Evolutionary conservation across 345 rosid genomes (phyloP).

Genomic region (Citrus australasica): DNA sequence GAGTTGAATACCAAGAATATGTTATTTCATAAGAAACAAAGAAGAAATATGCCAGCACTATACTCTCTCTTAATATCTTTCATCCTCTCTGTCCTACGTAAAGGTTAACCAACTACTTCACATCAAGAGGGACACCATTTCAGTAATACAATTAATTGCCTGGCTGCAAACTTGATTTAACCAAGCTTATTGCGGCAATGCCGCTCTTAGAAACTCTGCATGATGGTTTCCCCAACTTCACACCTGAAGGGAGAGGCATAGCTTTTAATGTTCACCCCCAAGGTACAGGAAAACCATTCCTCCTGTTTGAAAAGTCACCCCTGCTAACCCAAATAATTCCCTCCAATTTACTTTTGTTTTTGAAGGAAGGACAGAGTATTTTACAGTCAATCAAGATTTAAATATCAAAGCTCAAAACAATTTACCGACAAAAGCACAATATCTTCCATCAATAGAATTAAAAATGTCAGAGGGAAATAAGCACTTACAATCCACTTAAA

Average conservation of each 20-base stretch:
- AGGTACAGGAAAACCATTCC: not conserved
- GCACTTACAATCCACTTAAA: conserved; percentile 57
- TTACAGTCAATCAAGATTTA: not conserved
- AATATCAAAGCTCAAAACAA: not conserved
- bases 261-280: too few species aligned
- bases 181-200: not conserved
- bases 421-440: not conserved
- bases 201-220: not conserved
- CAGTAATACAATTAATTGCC: not conserved
- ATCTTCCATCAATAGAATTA: not conserved
- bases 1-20: not conserved
- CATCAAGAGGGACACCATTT: not conserved
- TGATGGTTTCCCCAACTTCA: not conserved
- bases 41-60: not conserved
- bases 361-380: not conserved
- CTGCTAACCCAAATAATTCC: not conserved
- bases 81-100: too few species aligned
- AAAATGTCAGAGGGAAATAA: not conserved
- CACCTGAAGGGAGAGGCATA: not conserved
- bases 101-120: not conserved
- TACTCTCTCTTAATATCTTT: not conserved
- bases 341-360: not conserved
- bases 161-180: not conserved
- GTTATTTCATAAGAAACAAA: not conserved
- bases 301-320: not conserved